phyloP scores from a whole-genome alignment of 2,329 filamentous ascomycete species.

The Aspergillus pseudoglaucus region DNA sequence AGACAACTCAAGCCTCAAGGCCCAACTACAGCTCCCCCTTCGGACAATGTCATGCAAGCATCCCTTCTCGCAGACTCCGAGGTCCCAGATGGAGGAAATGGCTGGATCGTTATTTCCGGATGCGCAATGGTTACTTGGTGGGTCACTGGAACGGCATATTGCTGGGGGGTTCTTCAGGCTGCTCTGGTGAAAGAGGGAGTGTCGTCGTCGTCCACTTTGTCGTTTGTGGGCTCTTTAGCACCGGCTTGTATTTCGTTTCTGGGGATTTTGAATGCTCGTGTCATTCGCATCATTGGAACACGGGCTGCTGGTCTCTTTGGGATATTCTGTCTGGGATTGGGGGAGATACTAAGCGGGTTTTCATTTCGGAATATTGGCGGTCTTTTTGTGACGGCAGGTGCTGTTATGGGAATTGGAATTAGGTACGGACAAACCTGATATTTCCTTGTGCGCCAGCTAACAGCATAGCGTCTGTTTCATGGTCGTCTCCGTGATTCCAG shows the following conservation, averaged over 20 bases:
- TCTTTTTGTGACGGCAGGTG: constrained; percentile 45
- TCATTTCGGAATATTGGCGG: constrained; percentile 40
- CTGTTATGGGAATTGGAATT: constrained; percentile 42
- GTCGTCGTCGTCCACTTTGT: constrained; percentile 47
- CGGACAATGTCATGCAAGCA: constrained; percentile 35
- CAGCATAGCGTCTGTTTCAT: constrained; percentile 31
- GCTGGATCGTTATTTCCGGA: constrained; percentile 42
- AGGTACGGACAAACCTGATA: constrained; percentile 22
- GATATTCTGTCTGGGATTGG: constrained; percentile 45
- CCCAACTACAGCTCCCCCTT: neutral
- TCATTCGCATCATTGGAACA: constrained; percentile 47
- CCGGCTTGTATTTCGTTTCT: constrained; percentile 47
- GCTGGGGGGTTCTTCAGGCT: constrained; percentile 56
- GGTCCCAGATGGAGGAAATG: constrained; percentile 26
- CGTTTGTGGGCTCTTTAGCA: constrained; percentile 53
- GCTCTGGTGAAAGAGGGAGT: constrained; percentile 47
- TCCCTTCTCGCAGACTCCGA: constrained; percentile 42
- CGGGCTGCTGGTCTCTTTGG: constrained; percentile 44
- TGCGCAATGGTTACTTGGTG: constrained; percentile 51
- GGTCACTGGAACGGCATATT: constrained; percentile 51
- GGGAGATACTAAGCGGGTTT: constrained; percentile 45
- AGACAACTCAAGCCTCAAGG: neutral
- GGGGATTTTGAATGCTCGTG: constrained; percentile 47
- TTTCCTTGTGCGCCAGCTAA: constrained; percentile 17
- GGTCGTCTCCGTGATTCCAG: constrained; percentile 44